Base-by-base conservation (phyloP, 192 early-diverging fungal genomes). In the Entomortierella parvispora region DNA sequence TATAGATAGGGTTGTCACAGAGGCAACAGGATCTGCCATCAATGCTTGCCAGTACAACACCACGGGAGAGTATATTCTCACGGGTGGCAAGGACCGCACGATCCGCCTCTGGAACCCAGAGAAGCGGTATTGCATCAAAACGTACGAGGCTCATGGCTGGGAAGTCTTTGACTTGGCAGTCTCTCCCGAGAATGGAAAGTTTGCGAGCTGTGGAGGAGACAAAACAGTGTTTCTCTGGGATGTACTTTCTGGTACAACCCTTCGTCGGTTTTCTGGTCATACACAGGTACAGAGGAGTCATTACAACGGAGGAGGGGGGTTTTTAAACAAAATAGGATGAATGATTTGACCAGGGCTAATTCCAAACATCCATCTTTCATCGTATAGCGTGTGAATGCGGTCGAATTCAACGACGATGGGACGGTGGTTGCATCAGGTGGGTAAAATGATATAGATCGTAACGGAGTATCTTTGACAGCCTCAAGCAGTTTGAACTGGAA, bases 181-280 rank as follows among this genome's bases (percentile, higher is more conserved):
- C 85, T 95, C 90, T 2, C 59, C 69, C 26, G 91, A 90, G 77
- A 88, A 92, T 68, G 71, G 84, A 4, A 82, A 81, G 25, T 80
- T 99, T 68, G 92, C 89, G 26, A 93, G 93, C 26, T 91, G 93
- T 60, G 92, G 93, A 40, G 90, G 83, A 4, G 96, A 98, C 74
- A 88, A 90, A 26, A 69, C 90, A 6, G 92, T 96, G 15, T 88
- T 93, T 59, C 65, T 94, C 7, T 98, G 96, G 96, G 96, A 99
- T 64, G 91, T 97, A 2, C 69, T 72, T 15, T 88, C 90, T 4
- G 93, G 93, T 9, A 80, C 80, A 61, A 83, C 91, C 3, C 84
- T 90, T n/a, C 85, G 93, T 26, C 82, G 92, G 54, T 94, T 90
- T 67, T 68, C 88, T 1, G 94, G 92, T 3, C 97, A 99, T 62